Evolutionary conservation across 345 rosid genomes (phyloP).

Genomic region (Eucalyptus cladocalyx): DNA sequence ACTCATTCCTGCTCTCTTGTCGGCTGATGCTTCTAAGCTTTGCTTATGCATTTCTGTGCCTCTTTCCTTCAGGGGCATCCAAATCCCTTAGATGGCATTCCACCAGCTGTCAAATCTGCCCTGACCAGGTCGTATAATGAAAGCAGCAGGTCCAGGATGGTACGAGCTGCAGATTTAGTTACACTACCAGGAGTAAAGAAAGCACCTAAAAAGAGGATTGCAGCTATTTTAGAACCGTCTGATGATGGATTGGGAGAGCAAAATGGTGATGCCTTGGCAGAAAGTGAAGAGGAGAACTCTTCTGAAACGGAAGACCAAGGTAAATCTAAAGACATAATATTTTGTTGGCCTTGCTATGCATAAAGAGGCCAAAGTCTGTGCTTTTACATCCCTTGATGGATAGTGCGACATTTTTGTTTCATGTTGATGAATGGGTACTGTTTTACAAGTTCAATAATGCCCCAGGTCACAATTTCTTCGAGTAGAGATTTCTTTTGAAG

Average conservation of each 20-base stretch:
- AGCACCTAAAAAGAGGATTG: constrained; percentile 70
- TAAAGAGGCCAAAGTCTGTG: not conserved
- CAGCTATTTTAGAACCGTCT: constrained; percentile 67
- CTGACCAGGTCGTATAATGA: constrained; percentile 81
- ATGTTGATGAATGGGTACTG: not conserved
- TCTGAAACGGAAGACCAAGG: constrained; percentile 64
- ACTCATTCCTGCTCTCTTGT: not conserved
- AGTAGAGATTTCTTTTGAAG: not conserved
- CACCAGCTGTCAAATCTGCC: constrained; percentile 79
- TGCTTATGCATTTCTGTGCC: not conserved
- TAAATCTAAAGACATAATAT: not conserved
- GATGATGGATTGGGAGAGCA: constrained; percentile 52
- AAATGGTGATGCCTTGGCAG: constrained; percentile 37
- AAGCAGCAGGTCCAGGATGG: constrained; percentile 55
- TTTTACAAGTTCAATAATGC: not conserved
- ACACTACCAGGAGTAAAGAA: constrained; percentile 76
- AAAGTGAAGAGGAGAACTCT: constrained; percentile 49
- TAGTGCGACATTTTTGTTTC: not conserved
- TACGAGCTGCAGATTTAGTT: constrained; percentile 84
- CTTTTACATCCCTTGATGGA: not conserved
- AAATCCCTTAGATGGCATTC: constrained; percentile 83
- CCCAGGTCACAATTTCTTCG: not conserved
- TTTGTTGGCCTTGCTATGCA: not conserved
- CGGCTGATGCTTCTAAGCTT: not conserved
- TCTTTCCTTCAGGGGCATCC: constrained; percentile 45